phyloP scores from a whole-genome alignment of 176 grass and related monocot genomes.

The Zoysia japonica region DNA sequence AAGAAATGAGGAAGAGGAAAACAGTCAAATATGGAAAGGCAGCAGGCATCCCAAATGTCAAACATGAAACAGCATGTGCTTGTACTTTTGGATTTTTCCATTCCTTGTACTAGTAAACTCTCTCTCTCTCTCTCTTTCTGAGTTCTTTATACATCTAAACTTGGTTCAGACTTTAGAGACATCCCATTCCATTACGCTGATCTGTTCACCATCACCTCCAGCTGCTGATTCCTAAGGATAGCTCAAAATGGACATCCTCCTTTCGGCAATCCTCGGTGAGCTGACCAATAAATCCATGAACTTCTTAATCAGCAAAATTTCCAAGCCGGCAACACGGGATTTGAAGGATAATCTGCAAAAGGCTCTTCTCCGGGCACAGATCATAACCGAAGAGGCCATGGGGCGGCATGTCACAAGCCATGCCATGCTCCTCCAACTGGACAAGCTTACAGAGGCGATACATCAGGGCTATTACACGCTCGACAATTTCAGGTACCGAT shows the following conservation, averaged over 20 bases:
- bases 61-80: not conserved
- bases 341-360: not conserved
- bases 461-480: not conserved
- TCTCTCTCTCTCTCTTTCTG: not conserved
- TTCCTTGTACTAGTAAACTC: not conserved
- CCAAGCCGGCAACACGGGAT: not conserved
- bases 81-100: not conserved
- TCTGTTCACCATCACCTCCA: not conserved
- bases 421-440: constrained; percentile 6
- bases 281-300: not conserved
- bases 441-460: not conserved
- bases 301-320: not conserved
- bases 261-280: not conserved
- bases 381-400: not conserved
- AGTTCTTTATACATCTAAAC: no score
- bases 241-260: not conserved
- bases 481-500: not conserved
- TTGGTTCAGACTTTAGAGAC: not conserved
- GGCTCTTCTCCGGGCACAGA: not conserved
- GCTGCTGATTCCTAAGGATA: not conserved
- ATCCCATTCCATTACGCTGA: not conserved
- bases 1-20: not conserved
- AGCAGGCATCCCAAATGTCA: not conserved
- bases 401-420: not conserved
- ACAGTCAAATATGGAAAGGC: not conserved